Conservation (phyloP, 768 basidiomycete genomes). For the Russula sp. region DNA sequence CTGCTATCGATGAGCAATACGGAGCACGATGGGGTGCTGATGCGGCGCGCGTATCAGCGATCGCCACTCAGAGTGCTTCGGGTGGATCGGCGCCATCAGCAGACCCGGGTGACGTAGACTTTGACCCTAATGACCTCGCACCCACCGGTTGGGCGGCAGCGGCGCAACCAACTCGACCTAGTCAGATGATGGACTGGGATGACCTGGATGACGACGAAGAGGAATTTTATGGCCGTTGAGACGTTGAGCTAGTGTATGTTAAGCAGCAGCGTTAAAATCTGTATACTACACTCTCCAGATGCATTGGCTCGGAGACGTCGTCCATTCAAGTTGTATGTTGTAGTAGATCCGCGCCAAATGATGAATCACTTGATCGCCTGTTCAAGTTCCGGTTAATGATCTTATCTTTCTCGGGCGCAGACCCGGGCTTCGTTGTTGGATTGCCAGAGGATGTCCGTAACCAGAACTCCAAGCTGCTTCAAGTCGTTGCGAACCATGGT, state of each 20-base stretch:
- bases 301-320: neutral
- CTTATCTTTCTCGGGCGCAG: too few species aligned
- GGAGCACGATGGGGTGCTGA: conserved; percentile 12
- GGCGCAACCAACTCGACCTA: neutral
- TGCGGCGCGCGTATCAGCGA: neutral
- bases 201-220: conserved; percentile 15
- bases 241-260: neutral
- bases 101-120: conserved; percentile 5
- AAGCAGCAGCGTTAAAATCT: neutral
- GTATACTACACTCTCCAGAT: neutral
- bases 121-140: conserved; percentile 22
- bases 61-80: neutral
- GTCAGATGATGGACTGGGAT: conserved; percentile 15
- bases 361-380: too few species aligned
- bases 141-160: neutral
- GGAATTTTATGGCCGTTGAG: conserved; percentile 11
- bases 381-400: too few species aligned
- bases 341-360: too few species aligned
- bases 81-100: neutral
- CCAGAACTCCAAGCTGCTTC: neutral
- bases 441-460: neutral
- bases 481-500: conserved; percentile 5
- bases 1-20: conserved; percentile 20
- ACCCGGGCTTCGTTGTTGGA: neutral
- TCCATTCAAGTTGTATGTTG: neutral